These are phyloP conservation scores for Pisolithus orientalis DNA, from an alignment of 768 basidiomycete species.

Conservation along the genomic window DNA sequence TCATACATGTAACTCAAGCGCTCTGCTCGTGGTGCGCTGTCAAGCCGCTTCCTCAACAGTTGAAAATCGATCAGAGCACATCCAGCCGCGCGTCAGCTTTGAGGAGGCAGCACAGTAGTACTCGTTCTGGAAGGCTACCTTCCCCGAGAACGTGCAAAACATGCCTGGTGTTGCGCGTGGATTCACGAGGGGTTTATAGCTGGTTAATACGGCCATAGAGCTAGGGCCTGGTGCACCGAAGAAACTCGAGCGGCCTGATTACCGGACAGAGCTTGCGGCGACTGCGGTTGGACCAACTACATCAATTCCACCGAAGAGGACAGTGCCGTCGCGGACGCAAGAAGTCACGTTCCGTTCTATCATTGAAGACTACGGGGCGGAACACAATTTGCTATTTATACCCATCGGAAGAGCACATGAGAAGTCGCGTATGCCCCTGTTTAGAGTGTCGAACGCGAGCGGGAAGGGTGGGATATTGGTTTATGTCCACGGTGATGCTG, in stretches of 20 bases:
- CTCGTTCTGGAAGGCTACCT: constrained; percentile 76
- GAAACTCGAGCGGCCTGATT: constrained; percentile 62
- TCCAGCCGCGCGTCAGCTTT: constrained; percentile 82
- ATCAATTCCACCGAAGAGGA: constrained; percentile 29
- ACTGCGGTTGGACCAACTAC: constrained; percentile 20
- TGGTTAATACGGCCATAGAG: constrained; percentile 93
- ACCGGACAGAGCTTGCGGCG: constrained; percentile 39
- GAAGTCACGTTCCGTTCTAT: constrained; percentile 92
- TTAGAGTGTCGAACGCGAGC: constrained; percentile 75
- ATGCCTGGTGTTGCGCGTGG: constrained; percentile 66
- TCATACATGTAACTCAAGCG: too few relatives aligned
- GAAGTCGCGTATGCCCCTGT: constrained; percentile 83
- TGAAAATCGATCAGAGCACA: constrained; percentile 38
- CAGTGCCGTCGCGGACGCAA: constrained; percentile 46
- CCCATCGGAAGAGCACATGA: constrained; percentile 84
- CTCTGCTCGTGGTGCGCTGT: too few relatives aligned
- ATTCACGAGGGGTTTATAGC: constrained; percentile 81
- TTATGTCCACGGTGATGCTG: constrained; percentile 89
- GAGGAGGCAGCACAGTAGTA: constrained; percentile 95
- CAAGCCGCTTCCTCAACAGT: too few relatives aligned
- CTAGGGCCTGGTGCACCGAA: constrained; percentile 73
- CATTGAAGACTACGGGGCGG: constrained; percentile 84
- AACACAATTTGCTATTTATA: constrained; percentile 84
- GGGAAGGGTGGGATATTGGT: constrained; percentile 85
- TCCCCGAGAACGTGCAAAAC: constrained; percentile 64